Percentiles rank a stretch among this genome's conserved stretches.
These are phyloP conservation scores for Diaporthe capsici DNA, from an alignment of 2,329 filamentous ascomycete genomes.

Conservation along the genomic window DNA sequence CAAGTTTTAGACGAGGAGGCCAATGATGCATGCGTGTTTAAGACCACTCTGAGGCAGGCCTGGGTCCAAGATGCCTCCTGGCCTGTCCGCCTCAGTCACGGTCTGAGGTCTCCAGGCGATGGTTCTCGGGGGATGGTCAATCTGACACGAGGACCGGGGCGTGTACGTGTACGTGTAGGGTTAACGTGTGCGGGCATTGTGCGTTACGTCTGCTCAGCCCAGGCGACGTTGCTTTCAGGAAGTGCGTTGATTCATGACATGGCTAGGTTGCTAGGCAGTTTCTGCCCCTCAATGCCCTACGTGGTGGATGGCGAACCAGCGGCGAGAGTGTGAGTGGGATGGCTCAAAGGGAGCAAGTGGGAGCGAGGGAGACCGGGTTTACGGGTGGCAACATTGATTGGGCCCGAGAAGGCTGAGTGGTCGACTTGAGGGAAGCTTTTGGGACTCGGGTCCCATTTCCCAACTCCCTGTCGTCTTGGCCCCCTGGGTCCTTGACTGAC, in stretches of 20 bases:
- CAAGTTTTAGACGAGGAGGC: conserved; percentile 7
- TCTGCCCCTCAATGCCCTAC: conserved; percentile 11
- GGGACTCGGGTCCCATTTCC: neutral
- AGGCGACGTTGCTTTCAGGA: neutral
- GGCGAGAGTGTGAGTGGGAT: conserved; percentile 1
- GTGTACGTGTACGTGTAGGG: conserved; percentile 3
- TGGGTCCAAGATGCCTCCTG: neutral
- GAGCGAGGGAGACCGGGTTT: conserved; percentile 15
- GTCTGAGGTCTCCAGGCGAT: conserved; percentile 1
- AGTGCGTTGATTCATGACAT: conserved; percentile 19
- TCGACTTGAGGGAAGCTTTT: conserved; percentile 14
- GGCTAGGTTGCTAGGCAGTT: neutral
- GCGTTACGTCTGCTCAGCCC: neutral
- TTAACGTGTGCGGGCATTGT: conserved; percentile 1
- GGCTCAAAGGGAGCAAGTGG: neutral
- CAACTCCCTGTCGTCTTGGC: conserved; percentile 23
- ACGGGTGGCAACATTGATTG: conserved; percentile 30
- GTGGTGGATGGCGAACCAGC: conserved; percentile 20
- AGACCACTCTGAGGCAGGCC: conserved; percentile 7
- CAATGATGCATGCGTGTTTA: conserved; percentile 25
- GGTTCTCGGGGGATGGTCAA: conserved; percentile 2
- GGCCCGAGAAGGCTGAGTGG: neutral
- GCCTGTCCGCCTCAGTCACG: neutral
- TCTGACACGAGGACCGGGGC: conserved; percentile 20
- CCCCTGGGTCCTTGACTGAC: neutral